These are phyloP conservation scores for Candida germanica DNA, from an alignment of 805 yeast species.

Conservation along the genomic window DNA sequence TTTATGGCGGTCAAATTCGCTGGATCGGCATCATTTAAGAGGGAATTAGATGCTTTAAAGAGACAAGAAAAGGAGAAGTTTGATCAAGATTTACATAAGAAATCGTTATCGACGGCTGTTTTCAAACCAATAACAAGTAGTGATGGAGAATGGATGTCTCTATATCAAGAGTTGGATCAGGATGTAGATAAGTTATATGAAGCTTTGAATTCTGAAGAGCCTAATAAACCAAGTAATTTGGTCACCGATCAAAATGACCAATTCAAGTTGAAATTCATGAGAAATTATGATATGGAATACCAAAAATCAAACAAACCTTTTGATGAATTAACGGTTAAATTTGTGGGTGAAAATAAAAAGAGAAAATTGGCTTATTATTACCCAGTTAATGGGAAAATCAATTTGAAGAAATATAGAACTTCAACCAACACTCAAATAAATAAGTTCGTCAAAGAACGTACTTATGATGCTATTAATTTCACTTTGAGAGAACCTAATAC, in stretches of 20 bases:
- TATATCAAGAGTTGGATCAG: conserved; percentile 27
- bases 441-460: conserved; percentile 52
- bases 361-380: conserved; percentile 64
- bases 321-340: conserved; percentile 69
- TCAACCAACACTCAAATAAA: conserved; percentile 52
- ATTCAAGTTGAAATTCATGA: conserved; percentile 58
- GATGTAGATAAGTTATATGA: conserved; percentile 22
- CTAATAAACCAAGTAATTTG: conserved; percentile 39
- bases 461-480: conserved; percentile 60
- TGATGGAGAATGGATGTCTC: conserved; percentile 75
- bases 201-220: conserved; percentile 38
- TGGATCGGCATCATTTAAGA: conserved; percentile 50
- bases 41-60: conserved; percentile 32
- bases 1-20: conserved; percentile 62
- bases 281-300: conserved; percentile 77
- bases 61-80: conserved; percentile 24
- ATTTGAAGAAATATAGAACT: conserved; percentile 81
- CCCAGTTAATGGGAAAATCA: conserved; percentile 74
- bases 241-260: conserved; percentile 44
- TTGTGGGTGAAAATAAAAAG: conserved; percentile 38
- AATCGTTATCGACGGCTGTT: conserved; percentile 53
- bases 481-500: conserved; percentile 71
- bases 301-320: conserved; percentile 42
- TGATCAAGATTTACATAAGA: conserved; percentile 31
- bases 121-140: conserved; percentile 72